Conservation (phyloP, 768 basidiomycete genomes). For the Hygrophorus russula region DNA sequence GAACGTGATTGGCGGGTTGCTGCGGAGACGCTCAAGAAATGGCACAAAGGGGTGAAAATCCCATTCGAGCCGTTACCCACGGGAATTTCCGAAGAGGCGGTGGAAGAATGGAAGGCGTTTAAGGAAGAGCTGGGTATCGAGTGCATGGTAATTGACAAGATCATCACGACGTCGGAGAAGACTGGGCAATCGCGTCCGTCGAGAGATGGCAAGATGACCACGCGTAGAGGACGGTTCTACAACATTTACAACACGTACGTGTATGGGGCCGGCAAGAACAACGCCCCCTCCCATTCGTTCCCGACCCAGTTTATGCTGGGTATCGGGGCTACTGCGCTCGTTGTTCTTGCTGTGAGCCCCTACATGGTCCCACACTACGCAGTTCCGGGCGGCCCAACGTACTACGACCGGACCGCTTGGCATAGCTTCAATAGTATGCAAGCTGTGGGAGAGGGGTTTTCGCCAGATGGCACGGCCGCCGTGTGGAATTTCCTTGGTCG, state of each 20-base stretch:
- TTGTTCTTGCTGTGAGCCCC: conserved; percentile 51
- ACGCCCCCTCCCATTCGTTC: conserved; percentile 19
- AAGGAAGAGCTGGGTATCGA: conserved; percentile 74
- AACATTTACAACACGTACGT: conserved; percentile 79
- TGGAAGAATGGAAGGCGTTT: conserved; percentile 70
- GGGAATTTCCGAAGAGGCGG: conserved; percentile 54
- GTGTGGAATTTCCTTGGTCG: conserved; percentile 64
- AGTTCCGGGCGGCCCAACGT: conserved; percentile 57
- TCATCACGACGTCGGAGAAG: conserved; percentile 35
- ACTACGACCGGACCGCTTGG: conserved; percentile 74
- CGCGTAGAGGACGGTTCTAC: conserved; percentile 51
- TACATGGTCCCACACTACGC: conserved; percentile 45
- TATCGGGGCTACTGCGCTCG: conserved; percentile 50
- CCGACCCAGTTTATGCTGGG: conserved; percentile 41
- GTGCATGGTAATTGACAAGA: conserved; percentile 66
- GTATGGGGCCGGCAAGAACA: conserved; percentile 31
- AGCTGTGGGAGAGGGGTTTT: conserved; percentile 60
- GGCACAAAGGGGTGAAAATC: conserved; percentile 52
- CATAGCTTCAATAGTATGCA: conserved; percentile 66
- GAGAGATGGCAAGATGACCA: background rate
- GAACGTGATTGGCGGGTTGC: conserved; percentile 41
- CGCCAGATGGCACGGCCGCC: conserved; percentile 42
- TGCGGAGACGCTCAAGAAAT: conserved; percentile 51
- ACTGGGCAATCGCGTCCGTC: conserved; percentile 10
- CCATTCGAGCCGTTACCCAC: conserved; percentile 31